Evolutionary conservation across 306 rosid species (phyloP).

Genomic region (Vigna radiata): DNA sequence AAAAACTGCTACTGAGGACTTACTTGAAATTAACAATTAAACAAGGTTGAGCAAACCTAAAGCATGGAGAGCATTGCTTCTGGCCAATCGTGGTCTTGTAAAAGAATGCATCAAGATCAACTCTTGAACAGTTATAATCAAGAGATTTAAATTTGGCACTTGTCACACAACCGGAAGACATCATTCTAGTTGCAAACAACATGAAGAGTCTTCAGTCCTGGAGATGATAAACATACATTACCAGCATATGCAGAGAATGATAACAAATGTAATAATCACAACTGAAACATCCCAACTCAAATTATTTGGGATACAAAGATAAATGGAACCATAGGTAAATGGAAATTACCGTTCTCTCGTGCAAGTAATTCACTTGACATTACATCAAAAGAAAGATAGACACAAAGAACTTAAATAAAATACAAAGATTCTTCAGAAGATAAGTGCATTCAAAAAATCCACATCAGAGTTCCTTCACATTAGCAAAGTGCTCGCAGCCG

Average conservation of each 20-base stretch:
- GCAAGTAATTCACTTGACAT: background rate
- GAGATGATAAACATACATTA: constrained; percentile 19
- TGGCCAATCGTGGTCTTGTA: constrained; percentile 42
- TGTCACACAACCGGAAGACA: constrained; percentile 42
- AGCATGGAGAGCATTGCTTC: constrained; percentile 47
- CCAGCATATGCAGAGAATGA: background rate
- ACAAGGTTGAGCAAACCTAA: constrained; percentile 51
- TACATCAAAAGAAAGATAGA: background rate
- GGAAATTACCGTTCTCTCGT: background rate
- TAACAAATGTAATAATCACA: background rate
- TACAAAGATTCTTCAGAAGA: background rate
- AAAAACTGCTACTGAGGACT: constrained; percentile 43
- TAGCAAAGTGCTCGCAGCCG: background rate
- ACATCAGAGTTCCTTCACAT: background rate
- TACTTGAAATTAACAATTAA: constrained; percentile 60
- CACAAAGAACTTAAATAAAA: background rate
- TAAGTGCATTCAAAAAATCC: background rate
- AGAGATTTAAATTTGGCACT: constrained; percentile 46
- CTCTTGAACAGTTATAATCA: constrained; percentile 44
- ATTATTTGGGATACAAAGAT: background rate
- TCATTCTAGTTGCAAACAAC: constrained; percentile 50
- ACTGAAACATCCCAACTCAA: background rate
- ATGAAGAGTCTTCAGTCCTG: constrained; percentile 44
- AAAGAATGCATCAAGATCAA: constrained; percentile 46
- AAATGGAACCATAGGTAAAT: background rate